Base-by-base conservation (phyloP, 2,329 filamentous ascomycete genomes). In the Blastomyces parvus region DNA sequence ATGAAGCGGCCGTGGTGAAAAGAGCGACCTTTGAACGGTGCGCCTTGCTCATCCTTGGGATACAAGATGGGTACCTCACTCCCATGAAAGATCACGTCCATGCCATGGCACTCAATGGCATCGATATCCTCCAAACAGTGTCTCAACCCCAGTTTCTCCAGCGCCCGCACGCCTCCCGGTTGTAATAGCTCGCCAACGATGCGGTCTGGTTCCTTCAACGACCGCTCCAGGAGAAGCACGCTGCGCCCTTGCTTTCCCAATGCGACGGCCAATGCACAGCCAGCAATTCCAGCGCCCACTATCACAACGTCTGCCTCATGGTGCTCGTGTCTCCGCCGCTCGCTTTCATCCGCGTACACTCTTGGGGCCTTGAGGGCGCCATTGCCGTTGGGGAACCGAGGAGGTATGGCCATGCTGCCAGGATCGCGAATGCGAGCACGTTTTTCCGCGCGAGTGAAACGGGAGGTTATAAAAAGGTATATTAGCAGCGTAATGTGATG, bases 1-100 rank as follows among this genome's bases (percentile, higher is more conserved):
- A 99, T 91, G 77, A 99, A 97, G 69, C 91, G 86, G 57, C 94
- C 94, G 78, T 99, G 94, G 79, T 99, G 94, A 75, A 99, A 99
- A 57, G 84, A 84, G 66, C 88, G 82, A 48, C 94, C 94, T 71
- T 90, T 83, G 1, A 89, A 87, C 36, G 46, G 68, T 79, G 81
- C 64, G 73, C 70, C 27, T 74, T 78, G 58, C 69, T 72, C 60
- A 64, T 87, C 80, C 55, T 80, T 80, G 25, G 93, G 92, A 73
- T 97, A 99, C 17, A 88, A 84, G 68, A 99, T 90, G 60, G 82
- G 76, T 57, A 91, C 88, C 55, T 86, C 82, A 44, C 88, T 80
- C 66, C 86, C 86, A 74, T 91, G 84, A 79, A 91, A 97, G 67
- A 91, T 84, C 66, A 97, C 87, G 73, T 93, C 87, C 80, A 97